These are phyloP conservation scores for Arachis hypogaea DNA, from an alignment of 306 rosid species.

Conservation along the genomic window DNA sequence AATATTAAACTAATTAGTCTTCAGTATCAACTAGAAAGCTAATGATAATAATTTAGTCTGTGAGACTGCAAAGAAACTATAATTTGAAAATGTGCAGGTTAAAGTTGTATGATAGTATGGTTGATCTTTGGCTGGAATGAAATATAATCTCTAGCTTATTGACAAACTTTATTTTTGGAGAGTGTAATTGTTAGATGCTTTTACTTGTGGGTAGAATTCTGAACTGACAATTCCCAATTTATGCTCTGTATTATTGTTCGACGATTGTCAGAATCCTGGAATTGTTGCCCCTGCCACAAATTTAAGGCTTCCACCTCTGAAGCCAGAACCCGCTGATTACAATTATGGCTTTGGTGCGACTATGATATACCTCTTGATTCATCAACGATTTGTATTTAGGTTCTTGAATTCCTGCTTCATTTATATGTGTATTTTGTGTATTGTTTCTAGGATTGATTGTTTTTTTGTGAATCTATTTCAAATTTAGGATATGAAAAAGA, in stretches of 20 bases:
- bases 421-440: conserved; percentile 12
- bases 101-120: background rate
- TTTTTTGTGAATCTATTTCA: conserved; percentile 37
- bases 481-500: conserved; percentile 80
- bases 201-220: background rate
- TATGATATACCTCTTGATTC: conserved; percentile 83
- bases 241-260: conserved; percentile 12
- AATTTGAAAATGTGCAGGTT: background rate
- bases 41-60: conserved; percentile 21
- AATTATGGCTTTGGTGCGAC: conserved; percentile 77
- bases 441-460: conserved; percentile 14
- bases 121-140: background rate
- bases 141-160: background rate
- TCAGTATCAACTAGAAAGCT: conserved; percentile 3
- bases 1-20: background rate
- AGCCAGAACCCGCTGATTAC: conserved; percentile 88
- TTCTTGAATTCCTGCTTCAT: conserved; percentile 30
- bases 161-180: conserved; percentile 3
- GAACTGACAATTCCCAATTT: conserved; percentile 15
- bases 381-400: conserved; percentile 52
- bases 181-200: conserved; percentile 1
- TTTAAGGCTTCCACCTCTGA: conserved; percentile 88
- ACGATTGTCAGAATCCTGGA: conserved; percentile 65
- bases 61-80: conserved; percentile 5
- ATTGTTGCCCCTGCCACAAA: conserved; percentile 67